These are phyloP conservation scores for Cytospora paraplurivora DNA, from an alignment of 2,329 filamentous ascomycete species.

Conservation along the genomic window DNA sequence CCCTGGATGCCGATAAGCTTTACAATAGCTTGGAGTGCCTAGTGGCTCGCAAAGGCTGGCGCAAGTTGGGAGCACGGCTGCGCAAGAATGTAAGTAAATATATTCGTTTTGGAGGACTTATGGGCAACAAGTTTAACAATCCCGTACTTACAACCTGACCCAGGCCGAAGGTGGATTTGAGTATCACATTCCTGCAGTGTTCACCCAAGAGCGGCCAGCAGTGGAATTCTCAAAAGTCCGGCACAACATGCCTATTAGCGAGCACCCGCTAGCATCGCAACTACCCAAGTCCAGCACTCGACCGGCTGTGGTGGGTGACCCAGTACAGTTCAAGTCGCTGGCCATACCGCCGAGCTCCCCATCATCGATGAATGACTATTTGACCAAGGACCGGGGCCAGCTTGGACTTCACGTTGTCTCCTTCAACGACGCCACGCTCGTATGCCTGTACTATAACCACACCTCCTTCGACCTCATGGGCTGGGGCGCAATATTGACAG, in stretches of 20 bases:
- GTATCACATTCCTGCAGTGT: conserved; percentile 44
- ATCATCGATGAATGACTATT: conserved; percentile 39
- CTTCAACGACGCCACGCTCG: conserved; percentile 45
- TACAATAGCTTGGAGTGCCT: conserved; percentile 29
- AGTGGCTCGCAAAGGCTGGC: conserved; percentile 31
- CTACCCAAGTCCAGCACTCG: conserved; percentile 34
- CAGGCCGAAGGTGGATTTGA: conserved; percentile 37
- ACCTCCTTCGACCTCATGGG: conserved; percentile 45
- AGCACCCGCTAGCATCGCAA: conserved; percentile 40
- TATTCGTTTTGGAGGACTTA: conserved; percentile 14
- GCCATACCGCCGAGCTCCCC: conserved; percentile 31
- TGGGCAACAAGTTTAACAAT: neutral
- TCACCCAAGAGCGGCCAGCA: conserved; percentile 39
- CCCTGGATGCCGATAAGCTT: conserved; percentile 32
- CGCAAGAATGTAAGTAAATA: conserved; percentile 29
- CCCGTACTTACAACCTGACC: neutral
- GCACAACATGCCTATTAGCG: conserved; percentile 35
- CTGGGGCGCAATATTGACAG: conserved; percentile 39
- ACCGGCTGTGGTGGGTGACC: conserved; percentile 35
- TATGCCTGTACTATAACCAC: conserved; percentile 45
- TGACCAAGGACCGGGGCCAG: conserved; percentile 42
- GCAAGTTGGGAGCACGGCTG: conserved; percentile 33
- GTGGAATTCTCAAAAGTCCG: conserved; percentile 39
- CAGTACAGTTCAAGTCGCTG: conserved; percentile 32
- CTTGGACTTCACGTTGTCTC: conserved; percentile 45